Percentiles rank a stretch among this genome's conserved stretches.
These are phyloP conservation scores for Mortierella antarctica DNA, from an alignment of 192 early-diverging fungal genomes.

Conservation along the genomic window DNA sequence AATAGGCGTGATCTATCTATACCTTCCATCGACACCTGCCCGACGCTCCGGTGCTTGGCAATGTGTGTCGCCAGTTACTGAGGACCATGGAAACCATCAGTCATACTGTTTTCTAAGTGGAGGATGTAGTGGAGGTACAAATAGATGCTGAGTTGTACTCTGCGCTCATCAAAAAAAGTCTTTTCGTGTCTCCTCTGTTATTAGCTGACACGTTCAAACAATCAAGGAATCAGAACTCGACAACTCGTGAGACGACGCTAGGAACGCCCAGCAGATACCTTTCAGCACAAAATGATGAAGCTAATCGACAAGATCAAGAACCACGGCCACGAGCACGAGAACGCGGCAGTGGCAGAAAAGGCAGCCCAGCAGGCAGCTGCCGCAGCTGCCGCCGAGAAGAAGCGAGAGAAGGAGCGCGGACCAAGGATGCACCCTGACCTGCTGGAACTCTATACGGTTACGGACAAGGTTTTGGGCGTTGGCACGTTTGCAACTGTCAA, in stretches of 20 bases:
- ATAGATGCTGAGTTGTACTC: no score
- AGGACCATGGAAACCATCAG: no score
- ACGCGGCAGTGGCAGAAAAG: conserved; percentile 22
- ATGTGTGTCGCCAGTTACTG: no score
- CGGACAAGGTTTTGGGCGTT: conserved; percentile 54
- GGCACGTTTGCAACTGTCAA: conserved; percentile 72
- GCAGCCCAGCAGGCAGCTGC: conserved; percentile 10
- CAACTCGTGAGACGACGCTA: neutral
- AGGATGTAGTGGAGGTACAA: no score
- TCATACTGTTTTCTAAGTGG: no score
- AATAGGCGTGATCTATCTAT: no score
- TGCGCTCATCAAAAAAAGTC: no score
- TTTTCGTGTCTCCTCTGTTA: no score
- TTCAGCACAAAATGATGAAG: conserved; percentile 22
- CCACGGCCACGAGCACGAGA: conserved; percentile 29
- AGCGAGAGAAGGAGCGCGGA: conserved; percentile 22
- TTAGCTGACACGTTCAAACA: no score
- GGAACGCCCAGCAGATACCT: neutral
- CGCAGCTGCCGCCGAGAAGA: conserved; percentile 27
- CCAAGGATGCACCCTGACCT: conserved; percentile 46
- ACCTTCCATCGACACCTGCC: no score
- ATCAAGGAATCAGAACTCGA: no score
- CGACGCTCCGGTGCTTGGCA: no score
- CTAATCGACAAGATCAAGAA: conserved; percentile 50
- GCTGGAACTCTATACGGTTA: conserved; percentile 52